Conservation (phyloP, 768 basidiomycete genomes). For the Austroboletus festivus region DNA sequence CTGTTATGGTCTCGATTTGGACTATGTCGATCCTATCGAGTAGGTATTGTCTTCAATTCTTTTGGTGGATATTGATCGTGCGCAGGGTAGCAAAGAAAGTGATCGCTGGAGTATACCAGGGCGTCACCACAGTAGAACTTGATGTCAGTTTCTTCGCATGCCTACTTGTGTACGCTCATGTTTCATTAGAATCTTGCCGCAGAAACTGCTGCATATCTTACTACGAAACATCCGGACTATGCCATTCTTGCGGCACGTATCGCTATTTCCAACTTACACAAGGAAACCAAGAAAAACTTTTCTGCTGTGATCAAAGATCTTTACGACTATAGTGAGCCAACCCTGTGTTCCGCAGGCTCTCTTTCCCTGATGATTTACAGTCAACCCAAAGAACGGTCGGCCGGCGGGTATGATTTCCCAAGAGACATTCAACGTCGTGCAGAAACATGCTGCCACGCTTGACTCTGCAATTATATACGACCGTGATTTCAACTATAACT, state of each 20-base stretch:
- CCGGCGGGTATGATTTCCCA: conserved; percentile 90
- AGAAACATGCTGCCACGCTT: conserved; percentile 73
- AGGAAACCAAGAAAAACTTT: conserved; percentile 98
- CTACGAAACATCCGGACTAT: conserved; percentile 97
- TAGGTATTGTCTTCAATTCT: neutral
- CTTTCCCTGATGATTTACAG: conserved; percentile 33
- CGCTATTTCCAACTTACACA: conserved; percentile 97
- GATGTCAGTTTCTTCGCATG: conserved; percentile 58
- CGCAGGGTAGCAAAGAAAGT: conserved; percentile 87
- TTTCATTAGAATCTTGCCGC: conserved; percentile 81
- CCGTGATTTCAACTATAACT: conserved; percentile 97
- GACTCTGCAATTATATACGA: conserved; percentile 97
- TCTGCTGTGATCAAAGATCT: conserved; percentile 89
- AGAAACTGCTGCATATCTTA: conserved; percentile 95
- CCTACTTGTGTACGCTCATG: conserved; percentile 3
- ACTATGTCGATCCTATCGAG: conserved; percentile 94
- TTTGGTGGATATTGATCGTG: conserved; percentile 6
- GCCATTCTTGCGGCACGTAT: conserved; percentile 98
- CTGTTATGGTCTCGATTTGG: conserved; percentile 91
- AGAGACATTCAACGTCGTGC: conserved; percentile 78
- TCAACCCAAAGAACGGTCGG: conserved; percentile 92
- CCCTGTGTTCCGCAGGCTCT: neutral
- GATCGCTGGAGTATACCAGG: conserved; percentile 88
- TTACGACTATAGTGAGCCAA: conserved; percentile 74
- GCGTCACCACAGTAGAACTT: conserved; percentile 95